Conservation (phyloP, 2,329 filamentous ascomycete species). For the Tolypocladium sp. region DNA sequence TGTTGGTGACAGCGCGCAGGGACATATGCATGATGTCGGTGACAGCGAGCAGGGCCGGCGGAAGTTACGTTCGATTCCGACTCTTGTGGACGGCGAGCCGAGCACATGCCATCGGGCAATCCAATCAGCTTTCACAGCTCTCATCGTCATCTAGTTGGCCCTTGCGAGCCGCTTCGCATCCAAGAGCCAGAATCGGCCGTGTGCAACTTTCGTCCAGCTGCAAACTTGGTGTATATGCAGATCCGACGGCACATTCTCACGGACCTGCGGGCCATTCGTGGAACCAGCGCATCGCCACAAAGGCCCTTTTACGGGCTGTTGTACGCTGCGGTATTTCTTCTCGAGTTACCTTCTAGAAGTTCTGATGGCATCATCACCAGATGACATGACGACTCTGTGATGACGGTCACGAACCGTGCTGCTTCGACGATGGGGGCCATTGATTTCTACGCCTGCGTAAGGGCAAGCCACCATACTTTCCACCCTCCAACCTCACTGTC, state of each 20-base stretch:
- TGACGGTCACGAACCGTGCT: neutral
- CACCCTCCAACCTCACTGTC: neutral
- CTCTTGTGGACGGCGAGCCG: neutral
- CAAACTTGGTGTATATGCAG: neutral
- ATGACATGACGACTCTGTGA: neutral
- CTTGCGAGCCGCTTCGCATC: neutral
- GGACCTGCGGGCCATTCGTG: neutral
- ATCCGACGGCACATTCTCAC: neutral
- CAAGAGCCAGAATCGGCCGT: neutral
- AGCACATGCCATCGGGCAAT: neutral
- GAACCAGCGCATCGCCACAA: neutral
- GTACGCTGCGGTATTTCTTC: neutral
- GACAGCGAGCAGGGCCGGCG: neutral
- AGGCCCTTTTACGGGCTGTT: neutral
- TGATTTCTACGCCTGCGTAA: neutral
- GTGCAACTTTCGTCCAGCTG: neutral
- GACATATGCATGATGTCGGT: neutral
- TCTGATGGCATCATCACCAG: neutral
- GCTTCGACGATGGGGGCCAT: neutral
- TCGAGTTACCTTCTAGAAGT: neutral
- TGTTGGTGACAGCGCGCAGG: neutral
- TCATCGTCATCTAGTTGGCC: neutral
- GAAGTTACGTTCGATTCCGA: neutral
- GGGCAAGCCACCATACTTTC: slow-evolving; percentile 1
- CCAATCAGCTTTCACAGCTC: neutral